Conservation (phyloP, 129 eudicot genomes). For the Flaveria sonorensis region DNA sequence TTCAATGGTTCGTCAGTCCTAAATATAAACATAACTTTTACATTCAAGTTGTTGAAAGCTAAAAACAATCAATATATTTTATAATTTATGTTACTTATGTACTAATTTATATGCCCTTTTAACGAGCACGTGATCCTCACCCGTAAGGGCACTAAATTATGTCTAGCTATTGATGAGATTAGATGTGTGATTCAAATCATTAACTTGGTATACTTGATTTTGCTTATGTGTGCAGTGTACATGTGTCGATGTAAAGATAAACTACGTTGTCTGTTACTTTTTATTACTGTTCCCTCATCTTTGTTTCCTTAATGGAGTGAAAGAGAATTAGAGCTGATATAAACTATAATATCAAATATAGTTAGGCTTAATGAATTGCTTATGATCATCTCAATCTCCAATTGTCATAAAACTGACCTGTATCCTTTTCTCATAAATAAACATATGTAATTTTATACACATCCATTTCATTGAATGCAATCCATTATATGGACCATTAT, state of each 20-base stretch:
- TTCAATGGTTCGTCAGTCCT: background rate
- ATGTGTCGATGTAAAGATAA: background rate
- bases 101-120: background rate
- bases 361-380: too few relatives aligned
- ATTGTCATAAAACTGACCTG: too few relatives aligned
- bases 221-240: background rate
- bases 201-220: constrained; percentile 6
- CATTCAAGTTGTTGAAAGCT: background rate
- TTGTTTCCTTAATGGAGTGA: too few relatives aligned
- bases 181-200: background rate
- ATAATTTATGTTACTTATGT: background rate
- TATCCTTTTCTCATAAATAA: too few relatives aligned
- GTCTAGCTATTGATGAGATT: background rate
- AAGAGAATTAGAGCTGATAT: too few relatives aligned
- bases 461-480: too few relatives aligned
- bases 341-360: too few relatives aligned
- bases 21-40: background rate
- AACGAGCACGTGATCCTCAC: background rate
- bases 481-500: too few relatives aligned
- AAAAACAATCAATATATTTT: background rate
- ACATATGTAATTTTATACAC: too few relatives aligned
- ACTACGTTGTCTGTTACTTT: too few relatives aligned
- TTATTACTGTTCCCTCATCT: too few relatives aligned
- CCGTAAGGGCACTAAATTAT: background rate
- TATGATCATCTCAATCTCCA: too few relatives aligned